Percentiles rank a stretch among this genome's conserved stretches.
phyloP scores from a whole-genome alignment of 2,329 filamentous ascomycete genomes.

The Fonsecaea pedrosoi region DNA sequence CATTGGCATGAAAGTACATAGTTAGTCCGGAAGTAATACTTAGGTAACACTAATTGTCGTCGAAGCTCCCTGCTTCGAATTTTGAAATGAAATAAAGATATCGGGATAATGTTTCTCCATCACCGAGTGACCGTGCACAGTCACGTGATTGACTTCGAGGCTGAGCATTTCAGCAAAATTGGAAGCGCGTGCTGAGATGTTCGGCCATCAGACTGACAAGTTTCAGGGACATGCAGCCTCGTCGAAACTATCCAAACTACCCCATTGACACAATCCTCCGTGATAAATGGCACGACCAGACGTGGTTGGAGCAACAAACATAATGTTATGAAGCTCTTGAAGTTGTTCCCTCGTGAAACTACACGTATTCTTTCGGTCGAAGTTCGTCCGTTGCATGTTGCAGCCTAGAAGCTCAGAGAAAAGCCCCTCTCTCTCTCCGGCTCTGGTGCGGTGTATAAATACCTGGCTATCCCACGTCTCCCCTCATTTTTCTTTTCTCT shows the following conservation, averaged over 20 bases:
- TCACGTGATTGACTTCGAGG: neutral
- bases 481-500: neutral
- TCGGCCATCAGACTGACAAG: slow-evolving; percentile 31
- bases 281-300: neutral
- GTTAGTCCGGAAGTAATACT: too few relatives aligned
- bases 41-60: too few relatives aligned
- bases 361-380: slow-evolving; percentile 13
- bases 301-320: neutral
- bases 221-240: slow-evolving; percentile 29
- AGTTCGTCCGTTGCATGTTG: slow-evolving; percentile 16
- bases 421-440: neutral
- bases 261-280: neutral
- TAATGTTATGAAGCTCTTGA: neutral
- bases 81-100: too few relatives aligned
- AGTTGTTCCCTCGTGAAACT: neutral
- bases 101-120: too few relatives aligned
- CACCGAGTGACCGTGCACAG: neutral
- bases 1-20: too few relatives aligned
- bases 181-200: slow-evolving; percentile 25
- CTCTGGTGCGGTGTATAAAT: slow-evolving; percentile 11
- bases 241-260: neutral
- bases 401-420: slow-evolving; percentile 8
- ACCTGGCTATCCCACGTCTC: neutral
- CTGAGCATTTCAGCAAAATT: neutral
- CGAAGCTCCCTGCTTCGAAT: too few relatives aligned